Percentiles rank a stretch among this genome's conserved stretches.
phyloP scores from a whole-genome alignment of 371 early-diverging fungal genomes.

The Mortierella sp. region DNA sequence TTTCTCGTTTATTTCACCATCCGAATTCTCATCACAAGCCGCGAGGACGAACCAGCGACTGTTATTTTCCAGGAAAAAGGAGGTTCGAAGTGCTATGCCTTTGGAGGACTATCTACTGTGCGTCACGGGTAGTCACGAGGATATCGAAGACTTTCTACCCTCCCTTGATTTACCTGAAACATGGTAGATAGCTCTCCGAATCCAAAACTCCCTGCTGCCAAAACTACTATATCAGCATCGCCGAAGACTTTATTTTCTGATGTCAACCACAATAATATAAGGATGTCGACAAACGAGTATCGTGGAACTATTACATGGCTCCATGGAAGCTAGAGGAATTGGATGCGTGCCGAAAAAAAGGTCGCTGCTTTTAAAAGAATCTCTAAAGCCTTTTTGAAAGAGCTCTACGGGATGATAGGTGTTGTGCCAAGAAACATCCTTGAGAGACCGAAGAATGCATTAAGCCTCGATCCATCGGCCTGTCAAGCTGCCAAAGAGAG shows the following conservation, averaged over 20 bases:
- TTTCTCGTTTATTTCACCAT: constrained; percentile 41
- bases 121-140: constrained; percentile 18
- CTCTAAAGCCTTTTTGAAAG: too few species aligned
- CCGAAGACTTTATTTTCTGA: constrained; percentile 5
- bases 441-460: too few species aligned
- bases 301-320: too few species aligned
- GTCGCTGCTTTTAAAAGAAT: too few species aligned
- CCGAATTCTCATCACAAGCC: constrained; percentile 23
- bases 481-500: too few species aligned
- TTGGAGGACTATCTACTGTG: constrained; percentile 31
- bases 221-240: constrained; percentile 32
- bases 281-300: too few species aligned
- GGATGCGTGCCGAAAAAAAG: too few species aligned
- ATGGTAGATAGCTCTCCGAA: constrained; percentile 35
- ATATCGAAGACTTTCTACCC: constrained; percentile 28
- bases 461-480: too few species aligned
- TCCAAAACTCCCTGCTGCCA: constrained; percentile 19
- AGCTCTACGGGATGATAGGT: too few species aligned
- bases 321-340: too few species aligned
- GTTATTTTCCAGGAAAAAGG: constrained; percentile 27
- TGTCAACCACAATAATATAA: too few species aligned
- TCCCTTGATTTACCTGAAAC: constrained; percentile 31
- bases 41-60: constrained; percentile 23
- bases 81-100: constrained; percentile 15
- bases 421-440: too few species aligned